These are phyloP conservation scores for Ceratocystis lukuohia DNA, from an alignment of 2,329 filamentous ascomycete species.

Conservation along the genomic window DNA sequence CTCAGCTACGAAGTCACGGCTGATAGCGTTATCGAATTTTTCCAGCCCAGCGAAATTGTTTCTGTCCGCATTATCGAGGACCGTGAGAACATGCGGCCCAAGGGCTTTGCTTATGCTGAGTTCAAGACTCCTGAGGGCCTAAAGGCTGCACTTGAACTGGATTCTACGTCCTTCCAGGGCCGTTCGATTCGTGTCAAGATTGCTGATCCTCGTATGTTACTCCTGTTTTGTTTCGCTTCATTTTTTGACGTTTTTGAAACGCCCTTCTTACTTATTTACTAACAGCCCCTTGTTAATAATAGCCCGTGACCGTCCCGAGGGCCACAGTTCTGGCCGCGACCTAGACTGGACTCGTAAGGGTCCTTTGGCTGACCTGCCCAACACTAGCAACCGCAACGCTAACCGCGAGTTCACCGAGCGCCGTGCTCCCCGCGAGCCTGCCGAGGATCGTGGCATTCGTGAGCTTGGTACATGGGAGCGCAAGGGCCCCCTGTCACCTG, in stretches of 20 bases:
- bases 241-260: neutral
- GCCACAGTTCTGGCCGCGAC: conserved; percentile 56
- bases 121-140: conserved; percentile 78
- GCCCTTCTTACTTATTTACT: neutral
- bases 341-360: conserved; percentile 92
- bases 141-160: conserved; percentile 76
- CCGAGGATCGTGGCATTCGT: conserved; percentile 61
- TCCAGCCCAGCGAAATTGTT: conserved; percentile 69
- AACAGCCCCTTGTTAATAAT: neutral
- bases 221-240: neutral
- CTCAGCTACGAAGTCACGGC: conserved; percentile 86
- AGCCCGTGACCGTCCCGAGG: conserved; percentile 13
- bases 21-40: conserved; percentile 73
- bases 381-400: conserved; percentile 30
- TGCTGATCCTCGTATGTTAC: conserved; percentile 79
- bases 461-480: conserved; percentile 91
- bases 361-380: conserved; percentile 62
- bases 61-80: conserved; percentile 96
- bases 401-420: conserved; percentile 36
- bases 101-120: conserved; percentile 97
- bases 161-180: conserved; percentile 71
- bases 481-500: conserved; percentile 75
- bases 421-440: conserved; percentile 41
- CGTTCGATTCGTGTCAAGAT: conserved; percentile 87
- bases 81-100: conserved; percentile 82